Evolutionary conservation across 345 rosid species (phyloP), one percentile per base, ranked within the genome.

Genomic region (Gynandropsis gynandra): DNA sequence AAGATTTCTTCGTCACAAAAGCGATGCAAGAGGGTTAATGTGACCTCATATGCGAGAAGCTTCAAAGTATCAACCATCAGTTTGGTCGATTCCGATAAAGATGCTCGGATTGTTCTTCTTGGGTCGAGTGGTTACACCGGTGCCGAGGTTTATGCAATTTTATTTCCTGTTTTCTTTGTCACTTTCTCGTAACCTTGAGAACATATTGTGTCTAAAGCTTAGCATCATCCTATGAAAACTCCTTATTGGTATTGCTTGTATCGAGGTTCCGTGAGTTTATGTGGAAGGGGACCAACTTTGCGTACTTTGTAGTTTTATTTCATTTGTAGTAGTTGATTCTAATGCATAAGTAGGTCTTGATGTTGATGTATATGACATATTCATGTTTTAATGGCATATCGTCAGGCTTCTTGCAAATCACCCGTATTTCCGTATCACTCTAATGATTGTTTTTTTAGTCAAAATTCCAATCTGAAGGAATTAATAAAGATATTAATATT

Each of bases 71-170:
- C 60, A 19, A 70, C 61, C 5, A 65, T 20, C 39, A 69, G 73
- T 29, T 33, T 65, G 21, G 36, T 4, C 43, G 48, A 56, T 47
- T 40, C 58, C 18, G 68, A 71, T 41, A 81, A 79, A 65, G 78
- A 81, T 64, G 75, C 74, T 71, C 73, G 82, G 13, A 67, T 87
- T 42, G 98, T 88, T 44, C 88, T 87, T 68, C 95, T 92, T 29
- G 97, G 98, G 59, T 94, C 97, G 18, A 92, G 98, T 64, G 98
- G 98, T 19, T 92, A 92, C 76, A 92, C 98, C 49, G 98, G 98
- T 52, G 88, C 95, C 1, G 97, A 92, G 98, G 98, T 90, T 48
- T 60, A 72, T 72, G 12, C n/a, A n/a, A n/a, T n/a, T n/a, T n/a
- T n/a, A n/a, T n/a, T n/a, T n/a, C n/a, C n/a, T n/a, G n/a, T n/a